A percentile compares a stretch with the other conserved stretches of the same genome.
phyloP scores from a whole-genome alignment of 495 filamentous ascomycete species.

The Hypoxylon crocopeplum region DNA sequence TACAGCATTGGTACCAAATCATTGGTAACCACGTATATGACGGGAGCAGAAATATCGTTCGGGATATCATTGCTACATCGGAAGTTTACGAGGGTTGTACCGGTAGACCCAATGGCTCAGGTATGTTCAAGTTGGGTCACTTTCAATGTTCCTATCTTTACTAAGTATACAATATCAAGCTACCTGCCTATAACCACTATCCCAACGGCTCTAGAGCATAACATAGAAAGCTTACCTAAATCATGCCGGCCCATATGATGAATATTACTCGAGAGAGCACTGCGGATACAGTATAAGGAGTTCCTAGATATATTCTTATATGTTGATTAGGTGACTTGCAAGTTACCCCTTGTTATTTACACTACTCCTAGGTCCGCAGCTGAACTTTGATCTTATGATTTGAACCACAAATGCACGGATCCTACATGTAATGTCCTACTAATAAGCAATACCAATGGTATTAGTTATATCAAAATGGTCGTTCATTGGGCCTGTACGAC shows the following conservation, averaged over 20 bases:
- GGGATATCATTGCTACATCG: slow-evolving; percentile 28
- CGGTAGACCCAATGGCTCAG: neutral
- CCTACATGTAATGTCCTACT: no score
- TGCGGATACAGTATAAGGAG: no score
- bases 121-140: neutral
- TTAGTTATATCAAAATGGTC: slow-evolving; percentile 4
- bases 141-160: neutral
- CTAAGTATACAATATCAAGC: neutral
- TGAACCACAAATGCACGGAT: no score
- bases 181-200: neutral
- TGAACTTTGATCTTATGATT: no score
- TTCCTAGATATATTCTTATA: no score
- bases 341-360: no score
- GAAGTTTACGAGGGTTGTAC: slow-evolving; percentile 11
- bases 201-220: neutral
- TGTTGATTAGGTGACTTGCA: no score
- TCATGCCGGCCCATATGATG: neutral
- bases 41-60: slow-evolving; percentile 5
- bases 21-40: slow-evolving; percentile 29
- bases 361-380: no score
- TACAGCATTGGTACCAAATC: slow-evolving; percentile 29
- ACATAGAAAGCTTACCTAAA: no score
- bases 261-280: no score
- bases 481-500: slow-evolving; percentile 9
- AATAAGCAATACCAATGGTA: no score